Conservation (phyloP, 345 rosid species). For the Pistacia vera region DNA sequence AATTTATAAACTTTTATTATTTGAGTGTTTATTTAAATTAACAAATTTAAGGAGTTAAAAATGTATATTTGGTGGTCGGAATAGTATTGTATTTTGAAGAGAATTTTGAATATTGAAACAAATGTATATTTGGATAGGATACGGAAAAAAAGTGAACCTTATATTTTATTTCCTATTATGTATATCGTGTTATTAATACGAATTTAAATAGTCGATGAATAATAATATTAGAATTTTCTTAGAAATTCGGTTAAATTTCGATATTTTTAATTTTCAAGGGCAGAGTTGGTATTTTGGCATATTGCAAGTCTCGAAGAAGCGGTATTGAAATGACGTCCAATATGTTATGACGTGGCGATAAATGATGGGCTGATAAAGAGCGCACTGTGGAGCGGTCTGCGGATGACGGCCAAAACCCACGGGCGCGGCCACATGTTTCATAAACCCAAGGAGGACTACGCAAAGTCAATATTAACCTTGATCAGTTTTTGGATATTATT, state of each 20-base stretch:
- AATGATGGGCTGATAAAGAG: neutral
- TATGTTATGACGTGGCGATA: constrained; percentile 5
- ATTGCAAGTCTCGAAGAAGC: constrained; percentile 1
- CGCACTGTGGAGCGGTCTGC: neutral
- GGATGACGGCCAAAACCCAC: neutral
- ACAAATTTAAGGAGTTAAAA: no score
- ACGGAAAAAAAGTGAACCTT: no score
- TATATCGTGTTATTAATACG: no score
- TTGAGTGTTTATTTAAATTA: no score
- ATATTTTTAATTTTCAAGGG: neutral
- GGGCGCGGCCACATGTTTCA: constrained; percentile 20
- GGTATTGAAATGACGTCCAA: neutral
- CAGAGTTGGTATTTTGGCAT: neutral
- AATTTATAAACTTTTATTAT: no score
- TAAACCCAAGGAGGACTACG: neutral
- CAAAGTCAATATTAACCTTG: neutral
- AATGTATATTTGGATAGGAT: no score
- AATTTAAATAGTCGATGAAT: neutral
- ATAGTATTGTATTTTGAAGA: no score
- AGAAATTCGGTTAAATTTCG: no score
- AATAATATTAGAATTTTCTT: neutral
- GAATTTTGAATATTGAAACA: no score
- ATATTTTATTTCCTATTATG: no score
- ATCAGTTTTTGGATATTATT: neutral
- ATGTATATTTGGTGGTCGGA: no score